phyloP scores from a whole-genome alignment of 257 asterid species.

The Plantago ovata region DNA sequence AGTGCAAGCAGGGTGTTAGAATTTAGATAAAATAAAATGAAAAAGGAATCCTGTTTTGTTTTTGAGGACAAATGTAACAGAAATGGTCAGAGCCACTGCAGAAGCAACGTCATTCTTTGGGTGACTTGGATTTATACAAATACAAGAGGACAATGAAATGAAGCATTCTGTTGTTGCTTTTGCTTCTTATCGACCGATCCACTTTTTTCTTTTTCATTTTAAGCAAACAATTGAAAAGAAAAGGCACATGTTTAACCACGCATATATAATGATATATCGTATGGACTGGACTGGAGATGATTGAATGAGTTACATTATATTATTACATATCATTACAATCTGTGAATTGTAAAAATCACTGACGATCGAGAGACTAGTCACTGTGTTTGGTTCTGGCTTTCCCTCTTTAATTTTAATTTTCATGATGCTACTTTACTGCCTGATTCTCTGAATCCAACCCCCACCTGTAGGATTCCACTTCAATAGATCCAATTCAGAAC shows the following conservation, averaged over 20 bases:
- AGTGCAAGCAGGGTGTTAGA: not conserved
- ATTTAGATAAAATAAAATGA: not conserved
- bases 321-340: constrained; percentile 2
- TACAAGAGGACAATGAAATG: constrained; percentile 4
- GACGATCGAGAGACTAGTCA: constrained; percentile 2
- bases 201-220: too few relatives aligned
- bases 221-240: too few relatives aligned
- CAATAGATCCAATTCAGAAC: not conserved
- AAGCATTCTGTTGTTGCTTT: not conserved
- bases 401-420: too few relatives aligned
- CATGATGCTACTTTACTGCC: not conserved
- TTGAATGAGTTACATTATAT: too few relatives aligned
- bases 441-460: constrained; percentile 3
- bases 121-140: too few relatives aligned
- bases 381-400: not conserved
- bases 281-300: constrained; percentile 7
- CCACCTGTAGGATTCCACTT: not conserved
- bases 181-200: too few relatives aligned
- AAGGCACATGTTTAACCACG: too few relatives aligned
- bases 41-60: not conserved
- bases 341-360: constrained; percentile 8
- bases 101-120: constrained; percentile 7
- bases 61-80: constrained; percentile 30
- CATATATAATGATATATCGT: too few relatives aligned
- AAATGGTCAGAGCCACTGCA: constrained; percentile 27